Conservation (phyloP, 2,329 filamentous ascomycete species). For the Stemphylium vesicarium region DNA sequence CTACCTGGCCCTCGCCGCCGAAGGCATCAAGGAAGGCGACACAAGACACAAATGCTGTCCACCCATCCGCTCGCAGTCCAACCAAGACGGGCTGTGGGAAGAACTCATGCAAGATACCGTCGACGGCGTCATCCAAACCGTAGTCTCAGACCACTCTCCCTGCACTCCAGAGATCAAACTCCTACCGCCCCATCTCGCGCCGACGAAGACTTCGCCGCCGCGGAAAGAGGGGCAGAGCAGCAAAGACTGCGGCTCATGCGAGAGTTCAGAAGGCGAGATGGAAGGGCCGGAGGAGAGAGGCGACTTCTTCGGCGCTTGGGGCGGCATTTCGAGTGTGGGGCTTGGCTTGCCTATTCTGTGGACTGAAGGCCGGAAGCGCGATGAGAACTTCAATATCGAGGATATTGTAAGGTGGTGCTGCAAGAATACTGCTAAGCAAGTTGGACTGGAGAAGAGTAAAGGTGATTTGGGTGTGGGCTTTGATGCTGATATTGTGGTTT, state of each 20-base stretch:
- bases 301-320: constrained; percentile 96
- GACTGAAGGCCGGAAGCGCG: constrained; percentile 72
- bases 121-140: constrained; percentile 84
- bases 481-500: constrained; percentile 90
- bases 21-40: constrained; percentile 82
- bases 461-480: constrained; percentile 81
- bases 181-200: constrained; percentile 73
- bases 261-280: no score
- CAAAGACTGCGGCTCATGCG: no score
- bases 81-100: constrained; percentile 86
- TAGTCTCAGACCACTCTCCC: constrained; percentile 95
- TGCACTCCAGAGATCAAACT: constrained; percentile 95
- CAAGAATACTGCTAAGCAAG: constrained; percentile 84
- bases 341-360: constrained; percentile 90
- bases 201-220: constrained; percentile 29
- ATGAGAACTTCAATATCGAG: constrained; percentile 64
- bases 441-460: constrained; percentile 81
- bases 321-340: constrained; percentile 92
- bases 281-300: constrained; percentile 55
- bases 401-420: constrained; percentile 88
- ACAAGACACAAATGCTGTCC: constrained; percentile 96
- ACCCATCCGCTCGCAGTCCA: constrained; percentile 80
- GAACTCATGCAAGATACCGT: constrained; percentile 64
- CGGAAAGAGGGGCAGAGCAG: no score
- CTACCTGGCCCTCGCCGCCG: constrained; percentile 84